Percentiles rank a stretch among this genome's conserved stretches.
Conservation (phyloP, 257 asterid genomes). For the Solanum clarkiae region DNA sequence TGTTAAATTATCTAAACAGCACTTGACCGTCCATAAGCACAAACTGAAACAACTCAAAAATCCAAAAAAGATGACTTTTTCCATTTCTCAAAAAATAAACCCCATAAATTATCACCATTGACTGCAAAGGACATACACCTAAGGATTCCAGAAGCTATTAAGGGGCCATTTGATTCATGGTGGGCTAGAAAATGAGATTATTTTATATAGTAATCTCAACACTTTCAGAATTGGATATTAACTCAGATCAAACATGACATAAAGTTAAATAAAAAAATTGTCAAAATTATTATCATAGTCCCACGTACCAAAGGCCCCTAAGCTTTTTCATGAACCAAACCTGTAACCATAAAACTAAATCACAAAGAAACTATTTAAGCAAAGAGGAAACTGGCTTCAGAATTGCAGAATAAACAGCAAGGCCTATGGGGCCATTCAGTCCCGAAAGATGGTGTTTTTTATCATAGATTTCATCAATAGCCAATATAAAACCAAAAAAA, state of each 20-base stretch:
- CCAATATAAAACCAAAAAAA: neutral
- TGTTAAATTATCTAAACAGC: neutral
- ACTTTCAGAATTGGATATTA: no score
- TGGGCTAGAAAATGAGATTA: no score
- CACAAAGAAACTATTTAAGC: neutral
- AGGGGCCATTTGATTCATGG: no score
- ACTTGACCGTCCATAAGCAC: slow-evolving; percentile 2
- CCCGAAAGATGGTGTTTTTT: slow-evolving; percentile 74
- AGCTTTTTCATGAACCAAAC: neutral
- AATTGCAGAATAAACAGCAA: slow-evolving; percentile 60
- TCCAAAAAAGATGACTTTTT: no score
- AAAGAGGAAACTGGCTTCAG: slow-evolving; percentile 39
- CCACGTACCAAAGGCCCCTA: neutral
- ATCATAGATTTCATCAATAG: slow-evolving; percentile 34
- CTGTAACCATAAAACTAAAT: neutral
- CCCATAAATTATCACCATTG: neutral
- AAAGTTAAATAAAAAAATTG: no score
- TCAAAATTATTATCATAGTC: no score
- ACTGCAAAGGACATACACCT: no score
- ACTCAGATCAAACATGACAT: no score
- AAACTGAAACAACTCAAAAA: neutral
- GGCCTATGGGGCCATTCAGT: slow-evolving; percentile 42
- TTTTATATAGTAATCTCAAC: no score
- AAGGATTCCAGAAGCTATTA: accelerated
- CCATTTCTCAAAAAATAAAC: neutral